These are phyloP conservation scores for Dendrocalamus latiflorus DNA, from an alignment of 202 grass and related monocot genomes.

Conservation along the genomic window DNA sequence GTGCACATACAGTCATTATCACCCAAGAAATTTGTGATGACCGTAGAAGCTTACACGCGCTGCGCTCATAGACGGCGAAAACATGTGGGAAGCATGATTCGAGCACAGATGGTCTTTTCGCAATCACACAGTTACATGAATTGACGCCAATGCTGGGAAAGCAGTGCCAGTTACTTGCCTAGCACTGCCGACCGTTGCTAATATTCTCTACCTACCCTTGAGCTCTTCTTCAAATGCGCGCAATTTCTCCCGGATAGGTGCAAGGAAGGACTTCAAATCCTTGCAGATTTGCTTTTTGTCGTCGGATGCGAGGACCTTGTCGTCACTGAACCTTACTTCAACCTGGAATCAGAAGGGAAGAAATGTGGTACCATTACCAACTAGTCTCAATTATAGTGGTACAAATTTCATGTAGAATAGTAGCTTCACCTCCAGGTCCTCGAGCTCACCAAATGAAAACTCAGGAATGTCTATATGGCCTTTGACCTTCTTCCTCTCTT, in stretches of 20 bases:
- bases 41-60: neutral
- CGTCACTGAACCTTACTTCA: slow-evolving; percentile 68
- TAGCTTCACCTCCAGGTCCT: slow-evolving; percentile 70
- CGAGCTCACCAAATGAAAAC: slow-evolving; percentile 93
- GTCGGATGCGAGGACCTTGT: slow-evolving; percentile 40
- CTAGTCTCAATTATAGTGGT: neutral
- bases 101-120: neutral
- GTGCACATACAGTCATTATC: neutral
- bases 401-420: neutral
- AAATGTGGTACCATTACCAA: neutral
- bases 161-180: neutral
- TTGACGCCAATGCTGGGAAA: slow-evolving; percentile 8
- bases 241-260: slow-evolving; percentile 62
- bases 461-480: slow-evolving; percentile 88
- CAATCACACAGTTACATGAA: neutral
- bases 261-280: slow-evolving; percentile 62
- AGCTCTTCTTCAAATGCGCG: slow-evolving; percentile 66
- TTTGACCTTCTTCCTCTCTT: slow-evolving; percentile 63
- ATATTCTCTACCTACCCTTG: slow-evolving; percentile 63
- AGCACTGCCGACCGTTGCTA: neutral
- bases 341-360: slow-evolving; percentile 35
- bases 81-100: neutral
- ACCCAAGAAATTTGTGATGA: neutral
- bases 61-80: neutral
- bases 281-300: slow-evolving; percentile 62